Evolutionary conservation across 2,329 filamentous ascomycete genomes (phyloP).

Genomic region (Fusarium multiceps): DNA sequence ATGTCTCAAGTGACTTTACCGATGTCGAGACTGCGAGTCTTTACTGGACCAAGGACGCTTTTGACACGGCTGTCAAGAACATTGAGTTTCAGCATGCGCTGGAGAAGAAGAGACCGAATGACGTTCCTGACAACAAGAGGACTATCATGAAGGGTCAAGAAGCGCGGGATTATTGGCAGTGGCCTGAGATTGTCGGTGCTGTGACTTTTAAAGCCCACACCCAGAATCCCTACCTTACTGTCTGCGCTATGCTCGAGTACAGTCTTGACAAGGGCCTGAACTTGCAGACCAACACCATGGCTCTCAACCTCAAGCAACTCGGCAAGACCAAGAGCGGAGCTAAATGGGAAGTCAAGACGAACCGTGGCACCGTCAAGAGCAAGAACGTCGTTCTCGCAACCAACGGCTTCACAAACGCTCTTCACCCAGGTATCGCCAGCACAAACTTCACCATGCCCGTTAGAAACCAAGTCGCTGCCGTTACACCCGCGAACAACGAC

Average conservation of each 20-base stretch:
- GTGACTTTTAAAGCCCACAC: slow-evolving; percentile 30
- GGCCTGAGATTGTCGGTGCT: slow-evolving; percentile 18
- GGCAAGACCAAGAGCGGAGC: slow-evolving; percentile 7
- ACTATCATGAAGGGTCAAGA: slow-evolving; percentile 15
- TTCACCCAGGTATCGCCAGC: slow-evolving; percentile 17
- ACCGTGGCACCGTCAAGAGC: slow-evolving; percentile 17
- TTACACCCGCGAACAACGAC: neutral
- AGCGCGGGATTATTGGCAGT: slow-evolving; percentile 22
- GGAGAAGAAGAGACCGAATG: slow-evolving; percentile 15
- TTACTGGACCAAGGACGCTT: slow-evolving; percentile 29
- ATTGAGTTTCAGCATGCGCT: slow-evolving; percentile 20
- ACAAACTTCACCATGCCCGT: slow-evolving; percentile 31
- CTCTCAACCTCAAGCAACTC: slow-evolving; percentile 14
- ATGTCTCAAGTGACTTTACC: slow-evolving; percentile 28
- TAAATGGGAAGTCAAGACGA: slow-evolving; percentile 25
- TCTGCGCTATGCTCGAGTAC: slow-evolving; percentile 24
- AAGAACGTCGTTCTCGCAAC: slow-evolving; percentile 28
- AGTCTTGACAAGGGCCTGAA: slow-evolving; percentile 18
- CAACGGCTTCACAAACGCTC: slow-evolving; percentile 24
- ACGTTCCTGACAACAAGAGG: slow-evolving; percentile 26
- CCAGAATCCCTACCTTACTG: slow-evolving; percentile 23
- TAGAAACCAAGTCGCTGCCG: slow-evolving; percentile 17
- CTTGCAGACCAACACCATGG: slow-evolving; percentile 29
- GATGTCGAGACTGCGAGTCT: slow-evolving; percentile 22
- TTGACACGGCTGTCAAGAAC: slow-evolving; percentile 15